Conservation (phyloP, 1,284 basidiomycete species). For the Marasmius oreades region DNA sequence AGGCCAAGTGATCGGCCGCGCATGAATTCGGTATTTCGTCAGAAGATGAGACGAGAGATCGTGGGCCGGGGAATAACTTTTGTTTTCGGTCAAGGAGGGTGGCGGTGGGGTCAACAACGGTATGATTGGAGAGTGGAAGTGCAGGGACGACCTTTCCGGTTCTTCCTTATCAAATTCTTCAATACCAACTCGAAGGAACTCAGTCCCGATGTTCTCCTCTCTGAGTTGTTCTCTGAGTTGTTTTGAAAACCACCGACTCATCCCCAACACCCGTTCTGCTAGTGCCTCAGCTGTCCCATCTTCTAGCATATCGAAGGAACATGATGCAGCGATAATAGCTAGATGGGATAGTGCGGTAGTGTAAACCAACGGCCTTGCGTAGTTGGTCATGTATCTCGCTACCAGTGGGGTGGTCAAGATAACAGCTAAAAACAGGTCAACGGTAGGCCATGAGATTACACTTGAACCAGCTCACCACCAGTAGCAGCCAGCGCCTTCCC, state of each 20-base stretch:
- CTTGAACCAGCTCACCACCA: not conserved
- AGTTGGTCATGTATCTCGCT: not conserved
- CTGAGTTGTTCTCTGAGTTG: not conserved
- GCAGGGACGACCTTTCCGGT: not conserved
- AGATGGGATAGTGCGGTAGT: not conserved
- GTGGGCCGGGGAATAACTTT: not conserved
- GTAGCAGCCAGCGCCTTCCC: not conserved
- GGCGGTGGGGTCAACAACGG: not conserved
- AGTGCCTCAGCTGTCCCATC: not conserved
- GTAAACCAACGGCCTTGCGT: not conserved
- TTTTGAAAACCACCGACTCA: not conserved
- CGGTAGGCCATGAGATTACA: too few relatives aligned
- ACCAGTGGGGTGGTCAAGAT: not conserved
- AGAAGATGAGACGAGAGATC: not conserved
- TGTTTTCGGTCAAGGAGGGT: not conserved
- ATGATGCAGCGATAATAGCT: not conserved
- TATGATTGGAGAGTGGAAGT: not conserved
- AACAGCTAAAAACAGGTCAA: not conserved
- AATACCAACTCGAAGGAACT: not conserved
- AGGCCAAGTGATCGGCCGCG: not conserved
- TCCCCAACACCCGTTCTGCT: not conserved
- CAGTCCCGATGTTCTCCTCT: not conserved
- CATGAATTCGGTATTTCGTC: not conserved
- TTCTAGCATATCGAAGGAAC: not conserved
- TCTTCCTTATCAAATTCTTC: too few relatives aligned